Evolutionary conservation across 2,329 filamentous ascomycete species (phyloP).

Genomic region (Ophiosphaerella narmari): DNA sequence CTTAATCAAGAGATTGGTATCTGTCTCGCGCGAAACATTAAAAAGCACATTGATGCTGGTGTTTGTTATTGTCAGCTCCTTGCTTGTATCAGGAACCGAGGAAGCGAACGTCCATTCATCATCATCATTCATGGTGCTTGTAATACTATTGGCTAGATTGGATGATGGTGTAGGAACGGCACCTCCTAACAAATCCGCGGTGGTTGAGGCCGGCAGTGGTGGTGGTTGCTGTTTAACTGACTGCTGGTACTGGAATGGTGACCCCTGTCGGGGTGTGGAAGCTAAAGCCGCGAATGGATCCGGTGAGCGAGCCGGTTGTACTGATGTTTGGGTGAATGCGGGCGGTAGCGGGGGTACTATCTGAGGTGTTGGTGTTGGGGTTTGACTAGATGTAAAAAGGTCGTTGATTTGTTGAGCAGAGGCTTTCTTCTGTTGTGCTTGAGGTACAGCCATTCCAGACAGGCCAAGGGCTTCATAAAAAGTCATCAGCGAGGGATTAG

Average conservation of each 20-base stretch:
- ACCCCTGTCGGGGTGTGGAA: constrained; percentile 56
- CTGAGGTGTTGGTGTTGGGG: constrained; percentile 35
- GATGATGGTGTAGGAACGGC: constrained; percentile 29
- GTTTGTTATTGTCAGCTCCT: constrained; percentile 70
- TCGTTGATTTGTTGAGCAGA: constrained; percentile 60
- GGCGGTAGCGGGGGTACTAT: constrained; percentile 54
- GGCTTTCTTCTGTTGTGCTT: constrained; percentile 48
- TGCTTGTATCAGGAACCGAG: constrained; percentile 73
- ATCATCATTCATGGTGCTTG: constrained; percentile 73
- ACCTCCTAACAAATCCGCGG: constrained; percentile 46
- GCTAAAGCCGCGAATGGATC: constrained; percentile 67
- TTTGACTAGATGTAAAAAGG: constrained; percentile 59
- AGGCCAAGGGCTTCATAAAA: constrained; percentile 32
- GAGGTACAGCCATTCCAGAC: constrained; percentile 39
- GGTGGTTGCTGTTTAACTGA: constrained; percentile 41
- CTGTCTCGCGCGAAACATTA: constrained; percentile 64
- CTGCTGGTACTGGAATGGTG: constrained; percentile 56
- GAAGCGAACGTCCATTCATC: constrained; percentile 96
- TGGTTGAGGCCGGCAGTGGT: constrained; percentile 34
- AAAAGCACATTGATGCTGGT: constrained; percentile 75
- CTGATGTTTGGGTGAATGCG: constrained; percentile 41
- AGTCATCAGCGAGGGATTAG: constrained; percentile 22
- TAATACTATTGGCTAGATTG: constrained; percentile 30
- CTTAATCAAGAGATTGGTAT: constrained; percentile 67
- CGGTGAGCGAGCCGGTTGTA: constrained; percentile 42